Base-by-base conservation (phyloP, 2,329 filamentous ascomycete species). In the Trichophyton verrucosum region DNA sequence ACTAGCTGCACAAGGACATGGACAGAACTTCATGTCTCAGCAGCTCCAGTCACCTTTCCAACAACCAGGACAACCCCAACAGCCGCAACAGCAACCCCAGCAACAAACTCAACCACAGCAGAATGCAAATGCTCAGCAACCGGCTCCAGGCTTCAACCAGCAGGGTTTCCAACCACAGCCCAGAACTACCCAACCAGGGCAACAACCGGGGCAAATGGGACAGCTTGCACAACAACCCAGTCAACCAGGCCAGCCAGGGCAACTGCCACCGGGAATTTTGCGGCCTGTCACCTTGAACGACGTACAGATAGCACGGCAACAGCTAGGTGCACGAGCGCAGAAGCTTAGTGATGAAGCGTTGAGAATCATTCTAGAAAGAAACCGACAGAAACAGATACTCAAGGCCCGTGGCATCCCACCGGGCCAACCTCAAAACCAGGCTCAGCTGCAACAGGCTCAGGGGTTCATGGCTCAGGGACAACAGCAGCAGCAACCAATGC, bases 291-390 rank as follows among this genome's bases (percentile, higher is more conserved):
- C 71, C 1, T 61, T 68, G 1, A 66, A 70, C 36, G 73, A 76
- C 22, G 65, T 76, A 24, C 70, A 72, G 44, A 53, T 70, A 38
- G 72, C 72, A 60, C 74, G 74, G 17, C 68, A 72, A 56, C 70
- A 68, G 53, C 60, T 75, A 7, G 72, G 72, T 13, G 66, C 69
- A 20, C 69, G 73, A 30, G 64, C 69, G 53, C 64, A 70, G 22
- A 70, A 69, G 59, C 65, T 71, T 15, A 71, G 68, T 3, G 77
- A 80, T 63, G 77, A 80, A 3, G 71, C 76, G 58, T 67, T 80
- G 20, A 70, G 73, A 40, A 66, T 71, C 0, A 46, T 74, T 30
- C 62, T 77, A 24, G 66, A 69, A 20, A 68, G 64, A 57, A 71
- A 73, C 51, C 69, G 73, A 8, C 72, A 75, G 62, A 73, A 70